Evolutionary conservation across 306 rosid genomes (phyloP).

Genomic region (Chamaecrista fasciculata): DNA sequence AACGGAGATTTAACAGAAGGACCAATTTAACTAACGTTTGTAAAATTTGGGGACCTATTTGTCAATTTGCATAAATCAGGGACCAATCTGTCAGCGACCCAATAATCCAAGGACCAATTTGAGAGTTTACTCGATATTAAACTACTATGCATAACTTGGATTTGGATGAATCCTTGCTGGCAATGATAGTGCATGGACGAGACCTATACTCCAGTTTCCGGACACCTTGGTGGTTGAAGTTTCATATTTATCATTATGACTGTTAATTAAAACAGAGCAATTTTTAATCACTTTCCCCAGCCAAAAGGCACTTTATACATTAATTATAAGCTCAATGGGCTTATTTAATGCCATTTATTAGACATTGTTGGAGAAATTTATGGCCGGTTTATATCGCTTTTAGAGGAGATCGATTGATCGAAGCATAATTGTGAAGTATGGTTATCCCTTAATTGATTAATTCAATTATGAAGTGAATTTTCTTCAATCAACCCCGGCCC

Average conservation of each 20-base stretch:
- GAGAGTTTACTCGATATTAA: no score
- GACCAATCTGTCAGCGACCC: no score
- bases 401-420: neutral
- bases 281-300: constrained; percentile 29
- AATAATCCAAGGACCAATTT: no score
- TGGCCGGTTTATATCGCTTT: neutral
- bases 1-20: no score
- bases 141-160: no score
- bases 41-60: no score
- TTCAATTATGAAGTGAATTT: neutral
- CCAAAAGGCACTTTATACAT: constrained; percentile 19
- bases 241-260: neutral
- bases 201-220: constrained; percentile 28
- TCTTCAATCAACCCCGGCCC: constrained; percentile 4
- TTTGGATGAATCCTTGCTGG: no score
- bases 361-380: constrained; percentile 21
- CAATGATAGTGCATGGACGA: no score
- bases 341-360: constrained; percentile 22
- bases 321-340: neutral
- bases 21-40: no score
- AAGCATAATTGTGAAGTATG: neutral
- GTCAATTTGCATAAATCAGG: no score
- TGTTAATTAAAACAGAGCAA: neutral
- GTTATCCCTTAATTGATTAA: neutral
- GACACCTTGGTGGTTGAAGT: constrained; percentile 26